Evolutionary conservation across 352 stramenopile genomes (phyloP), one percentile per base, ranked within the genome.

Genomic region (Thraustotheca clavata): DNA sequence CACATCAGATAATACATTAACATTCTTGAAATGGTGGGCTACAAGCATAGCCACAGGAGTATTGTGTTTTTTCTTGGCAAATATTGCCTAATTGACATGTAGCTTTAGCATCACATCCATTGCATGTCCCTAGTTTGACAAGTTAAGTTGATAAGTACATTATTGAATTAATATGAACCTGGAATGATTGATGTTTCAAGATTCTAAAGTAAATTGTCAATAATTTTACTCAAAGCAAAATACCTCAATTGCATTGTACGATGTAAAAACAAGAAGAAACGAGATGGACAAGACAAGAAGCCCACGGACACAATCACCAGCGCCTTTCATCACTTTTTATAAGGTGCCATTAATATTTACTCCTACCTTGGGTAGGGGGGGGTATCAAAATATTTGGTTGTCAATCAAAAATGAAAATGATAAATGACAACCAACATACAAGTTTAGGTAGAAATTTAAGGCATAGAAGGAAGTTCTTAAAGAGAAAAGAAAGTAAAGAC

Each of bases 111-210:
- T 20, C 11, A 27, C 55, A 62, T 16, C 55, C 55, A 11, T 50
- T 35, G 55, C 55, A 62, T 1, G 41, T 20, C n/a, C 11, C 43
- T 52, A 47, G n/a, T 43, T 35, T 18, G 43, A 24, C 39, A 47
- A n/a, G 4, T 24, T 52, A 31, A 52, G 43, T 18, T 2, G 8
- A 14, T 6, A 35, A 11, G 9, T 2, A n/a, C n/a, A n/a, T n/a
- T n/a, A 31, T 2, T 11, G 11, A 31, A 24, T 11, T 14, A 1
- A 52, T 20, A 24, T 24, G 9, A 11, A 52, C 55, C 55, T 18
- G 35, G 33, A 22, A 62, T 62, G 34, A 62, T 62, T 6, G 55
- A 62, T 5, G 55, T 62, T 29, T 62, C 33, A 18, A 62, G 55
- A n/a, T 31, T 62, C 55, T 50, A 62, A 38, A 9, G 22, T n/a